Evolutionary conservation across 768 basidiomycete species (phyloP).

Genomic region (Boletus patriciae): DNA sequence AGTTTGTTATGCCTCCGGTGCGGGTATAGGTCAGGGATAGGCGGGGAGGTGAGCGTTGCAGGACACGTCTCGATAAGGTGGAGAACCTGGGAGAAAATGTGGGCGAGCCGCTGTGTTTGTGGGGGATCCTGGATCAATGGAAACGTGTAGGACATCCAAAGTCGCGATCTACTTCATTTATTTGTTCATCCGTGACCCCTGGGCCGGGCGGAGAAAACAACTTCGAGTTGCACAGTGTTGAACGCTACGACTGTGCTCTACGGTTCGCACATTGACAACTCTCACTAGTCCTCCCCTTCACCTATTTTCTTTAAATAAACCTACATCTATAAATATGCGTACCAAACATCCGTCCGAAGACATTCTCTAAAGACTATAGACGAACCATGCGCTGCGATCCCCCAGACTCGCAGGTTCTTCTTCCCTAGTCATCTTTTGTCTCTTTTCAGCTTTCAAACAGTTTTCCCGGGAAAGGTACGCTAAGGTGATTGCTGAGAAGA

Average conservation of each 20-base stretch:
- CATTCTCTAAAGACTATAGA: conserved; percentile 42
- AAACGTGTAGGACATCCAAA: conserved; percentile 10
- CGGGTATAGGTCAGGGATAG: conserved; percentile 54
- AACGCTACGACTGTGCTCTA: no score
- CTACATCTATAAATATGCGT: background rate
- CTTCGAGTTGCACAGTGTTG: no score
- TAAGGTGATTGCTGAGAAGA: no score
- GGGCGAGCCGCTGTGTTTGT: conserved; percentile 64
- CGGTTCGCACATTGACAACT: no score
- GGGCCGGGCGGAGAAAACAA: no score
- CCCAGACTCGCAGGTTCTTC: conserved; percentile 45
- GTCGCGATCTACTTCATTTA: background rate
- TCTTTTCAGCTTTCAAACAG: conserved; percentile 42
- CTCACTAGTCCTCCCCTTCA: no score
- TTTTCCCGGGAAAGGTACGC: conserved; percentile 45
- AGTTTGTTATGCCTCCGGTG: conserved; percentile 60
- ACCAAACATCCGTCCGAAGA: background rate
- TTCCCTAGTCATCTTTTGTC: conserved; percentile 29
- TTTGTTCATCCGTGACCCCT: background rate
- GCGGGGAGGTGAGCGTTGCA: conserved; percentile 29
- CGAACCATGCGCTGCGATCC: conserved; percentile 55
- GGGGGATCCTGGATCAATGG: conserved; percentile 59
- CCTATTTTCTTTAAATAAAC: background rate
- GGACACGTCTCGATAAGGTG: conserved; percentile 44
- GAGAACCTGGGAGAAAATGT: conserved; percentile 66